Conservation (phyloP, 2,329 filamentous ascomycete genomes). For the Lanzia echinophila region DNA sequence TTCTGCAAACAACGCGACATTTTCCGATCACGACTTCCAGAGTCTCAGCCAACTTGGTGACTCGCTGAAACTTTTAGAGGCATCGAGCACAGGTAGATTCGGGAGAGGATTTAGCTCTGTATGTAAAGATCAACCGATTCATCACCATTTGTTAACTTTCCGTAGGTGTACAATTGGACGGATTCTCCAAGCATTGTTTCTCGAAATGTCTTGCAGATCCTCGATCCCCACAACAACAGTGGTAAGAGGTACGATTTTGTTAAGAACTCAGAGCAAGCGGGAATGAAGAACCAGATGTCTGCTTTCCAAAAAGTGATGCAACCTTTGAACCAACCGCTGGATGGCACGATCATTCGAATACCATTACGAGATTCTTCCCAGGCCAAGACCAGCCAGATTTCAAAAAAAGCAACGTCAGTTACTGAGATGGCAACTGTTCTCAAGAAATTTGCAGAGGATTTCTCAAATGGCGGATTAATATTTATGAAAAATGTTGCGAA, state of each 20-base stretch:
- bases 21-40: constrained; percentile 27
- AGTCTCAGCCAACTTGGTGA: constrained; percentile 30
- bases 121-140: background rate
- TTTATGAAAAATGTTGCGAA: constrained; percentile 30
- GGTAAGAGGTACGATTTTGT: constrained; percentile 31
- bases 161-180: constrained; percentile 33
- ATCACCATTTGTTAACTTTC: constrained; percentile 7
- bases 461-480: constrained; percentile 26
- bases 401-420: constrained; percentile 17
- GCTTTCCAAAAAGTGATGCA: constrained; percentile 25
- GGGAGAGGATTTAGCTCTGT: constrained; percentile 34
- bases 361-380: constrained; percentile 28
- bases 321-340: constrained; percentile 14
- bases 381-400: constrained; percentile 28
- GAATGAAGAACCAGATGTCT: constrained; percentile 29
- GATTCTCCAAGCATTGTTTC: constrained; percentile 33
- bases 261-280: constrained; percentile 12
- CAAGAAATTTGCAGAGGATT: constrained; percentile 23
- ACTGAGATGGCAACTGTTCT: constrained; percentile 27
- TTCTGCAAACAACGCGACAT: constrained; percentile 30
- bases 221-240: constrained; percentile 32
- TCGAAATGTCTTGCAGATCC: constrained; percentile 25
- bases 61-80: constrained; percentile 28
- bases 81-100: constrained; percentile 31
- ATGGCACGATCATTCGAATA: constrained; percentile 32